Evolutionary conservation across 441 rosid species (phyloP), one percentile per base, ranked within the genome.

Genomic region (Aleurites moluccanus): DNA sequence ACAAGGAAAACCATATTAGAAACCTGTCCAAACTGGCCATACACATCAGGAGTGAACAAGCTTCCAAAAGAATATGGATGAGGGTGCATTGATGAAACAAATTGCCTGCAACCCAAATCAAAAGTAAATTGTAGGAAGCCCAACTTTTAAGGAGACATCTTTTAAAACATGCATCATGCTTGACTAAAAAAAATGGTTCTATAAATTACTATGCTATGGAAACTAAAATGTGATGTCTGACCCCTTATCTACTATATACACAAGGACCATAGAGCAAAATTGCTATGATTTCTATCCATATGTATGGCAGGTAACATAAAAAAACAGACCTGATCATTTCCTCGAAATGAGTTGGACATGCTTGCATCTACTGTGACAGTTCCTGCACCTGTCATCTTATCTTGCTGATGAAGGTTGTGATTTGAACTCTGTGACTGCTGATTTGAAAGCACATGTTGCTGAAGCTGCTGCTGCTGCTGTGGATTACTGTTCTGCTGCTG

Each of bases 311-410:
- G 44, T 59, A 61, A 59, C 59, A 53, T 72, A 38, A 64, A 78
- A 72, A 52, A 72, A 76, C 85, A 81, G 73, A 93, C 98, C 98
- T 92, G 97, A 69, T 92, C 94, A 75, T 83, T 88, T 83, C 91
- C 97, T 76, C 88, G 84, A 81, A 88, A 88, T 25, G 96, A 86
- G 83, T 89, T 90, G 78, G 93, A 86, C 83, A 89, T 86, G 88
- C 88, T 85, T 60, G 86, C 91, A 88, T 92, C 95, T 64, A 89
- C 82, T 0, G 84, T 80, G 44, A 85, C 83, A 82, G 89, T 83
- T 69, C 88, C 92, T 68, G 84, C 78, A 44, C 87, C 85, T 13
- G 89, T 86, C 79, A 93, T 69, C 82, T 93, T 91, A 77, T 88
- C 93, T 81, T 88, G 97, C 57, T 79, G 93, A 79, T 83, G 91